Conservation (phyloP, 495 filamentous ascomycete species). For the Penicillium soppii region DNA sequence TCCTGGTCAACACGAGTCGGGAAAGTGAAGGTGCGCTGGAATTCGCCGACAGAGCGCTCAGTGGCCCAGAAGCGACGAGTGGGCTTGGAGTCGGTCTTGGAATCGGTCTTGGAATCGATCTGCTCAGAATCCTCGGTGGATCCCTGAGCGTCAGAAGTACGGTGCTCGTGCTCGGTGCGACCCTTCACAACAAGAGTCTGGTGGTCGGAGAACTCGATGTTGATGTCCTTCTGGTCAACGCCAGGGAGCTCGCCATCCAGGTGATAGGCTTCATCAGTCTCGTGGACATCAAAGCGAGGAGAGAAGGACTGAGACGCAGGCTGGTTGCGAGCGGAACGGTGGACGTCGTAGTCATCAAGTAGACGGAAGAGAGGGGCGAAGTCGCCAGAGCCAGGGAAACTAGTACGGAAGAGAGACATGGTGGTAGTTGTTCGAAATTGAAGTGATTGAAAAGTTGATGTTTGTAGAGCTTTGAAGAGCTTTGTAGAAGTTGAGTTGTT, state of each 20-base stretch:
- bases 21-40: conserved; percentile 82
- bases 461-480: conserved; percentile 5
- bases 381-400: conserved; percentile 32
- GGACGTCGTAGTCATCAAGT: conserved; percentile 45
- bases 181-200: conserved; percentile 78
- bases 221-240: conserved; percentile 72
- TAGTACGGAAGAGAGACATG: conserved; percentile 43
- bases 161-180: conserved; percentile 48
- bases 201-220: conserved; percentile 82
- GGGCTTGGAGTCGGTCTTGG: conserved; percentile 26
- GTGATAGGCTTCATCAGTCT: conserved; percentile 68
- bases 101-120: conserved; percentile 19
- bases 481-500: background rate
- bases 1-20: conserved; percentile 75
- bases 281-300: conserved; percentile 81
- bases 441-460: background rate
- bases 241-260: conserved; percentile 91
- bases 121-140: conserved; percentile 39
- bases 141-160: conserved; percentile 50
- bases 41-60: conserved; percentile 82
- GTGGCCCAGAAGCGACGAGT: conserved; percentile 72
- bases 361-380: conserved; percentile 48
- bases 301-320: conserved; percentile 50
- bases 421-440: conserved; percentile 5
- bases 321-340: conserved; percentile 30